Evolutionary conservation across 164 flowering plant genomes (phyloP).

Genomic region (Sextonia rubra): DNA sequence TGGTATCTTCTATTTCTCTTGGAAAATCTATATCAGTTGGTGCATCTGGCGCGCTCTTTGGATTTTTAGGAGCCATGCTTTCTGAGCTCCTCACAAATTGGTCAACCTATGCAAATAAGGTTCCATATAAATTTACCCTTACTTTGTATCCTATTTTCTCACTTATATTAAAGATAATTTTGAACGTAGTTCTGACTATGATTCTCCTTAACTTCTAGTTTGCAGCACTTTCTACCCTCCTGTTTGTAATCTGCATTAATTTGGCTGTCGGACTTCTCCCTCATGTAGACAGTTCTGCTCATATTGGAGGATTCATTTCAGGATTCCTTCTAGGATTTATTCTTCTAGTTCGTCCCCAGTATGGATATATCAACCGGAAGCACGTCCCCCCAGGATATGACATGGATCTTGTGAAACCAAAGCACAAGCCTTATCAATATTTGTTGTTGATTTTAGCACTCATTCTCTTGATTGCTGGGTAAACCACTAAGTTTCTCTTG

Average conservation of each 20-base stretch:
- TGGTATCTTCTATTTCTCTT: constrained; percentile 36
- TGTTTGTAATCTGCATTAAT: constrained; percentile 40
- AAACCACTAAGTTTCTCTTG: constrained; percentile 6
- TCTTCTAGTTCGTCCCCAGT: constrained; percentile 64
- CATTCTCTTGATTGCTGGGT: constrained; percentile 26
- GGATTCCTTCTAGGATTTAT: constrained; percentile 67
- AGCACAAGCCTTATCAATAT: constrained; percentile 52
- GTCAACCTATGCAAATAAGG: constrained; percentile 63
- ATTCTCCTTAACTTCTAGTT: constrained; percentile 24
- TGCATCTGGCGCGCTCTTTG: constrained; percentile 72
- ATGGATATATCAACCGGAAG: constrained; percentile 47
- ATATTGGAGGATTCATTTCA: constrained; percentile 57
- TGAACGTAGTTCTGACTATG: too few species aligned
- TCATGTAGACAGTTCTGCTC: constrained; percentile 54
- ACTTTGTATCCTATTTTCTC: too few species aligned
- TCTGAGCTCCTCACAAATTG: constrained; percentile 70
- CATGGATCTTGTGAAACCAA: constrained; percentile 34
- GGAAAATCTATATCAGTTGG: constrained; percentile 45
- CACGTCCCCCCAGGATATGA: constrained; percentile 47
- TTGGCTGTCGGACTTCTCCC: constrained; percentile 55
- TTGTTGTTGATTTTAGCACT: constrained; percentile 34
- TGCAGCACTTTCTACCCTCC: constrained; percentile 39
- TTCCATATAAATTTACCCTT: constrained; percentile 5
- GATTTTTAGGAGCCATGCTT: constrained; percentile 69
- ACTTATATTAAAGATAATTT: too few species aligned